phyloP scores from a whole-genome alignment of 345 rosid genomes.

The Eucalyptus polybractea region DNA sequence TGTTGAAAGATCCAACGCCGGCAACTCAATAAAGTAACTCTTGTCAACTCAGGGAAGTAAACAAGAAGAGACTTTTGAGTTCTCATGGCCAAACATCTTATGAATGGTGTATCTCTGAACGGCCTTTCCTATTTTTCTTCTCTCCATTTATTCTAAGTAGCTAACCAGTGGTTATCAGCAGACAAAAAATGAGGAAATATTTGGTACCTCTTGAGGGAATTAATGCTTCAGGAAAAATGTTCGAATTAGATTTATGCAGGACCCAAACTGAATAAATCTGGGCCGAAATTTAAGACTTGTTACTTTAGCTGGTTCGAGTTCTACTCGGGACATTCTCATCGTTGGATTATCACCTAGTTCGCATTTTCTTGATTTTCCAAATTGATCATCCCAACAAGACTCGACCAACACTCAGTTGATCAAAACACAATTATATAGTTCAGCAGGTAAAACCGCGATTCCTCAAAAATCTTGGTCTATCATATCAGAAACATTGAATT shows the following conservation, averaged over 20 bases:
- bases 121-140: neutral
- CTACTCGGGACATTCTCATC: neutral
- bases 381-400: neutral
- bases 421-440: neutral
- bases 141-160: neutral
- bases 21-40: neutral
- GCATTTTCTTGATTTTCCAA: neutral
- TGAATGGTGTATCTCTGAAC: neutral
- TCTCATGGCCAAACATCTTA: neutral
- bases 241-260: neutral
- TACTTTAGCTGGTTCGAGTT: neutral
- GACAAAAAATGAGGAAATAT: neutral
- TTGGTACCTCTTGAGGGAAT: neutral
- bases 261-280: neutral
- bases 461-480: neutral
- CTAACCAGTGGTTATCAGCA: neutral
- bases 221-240: neutral
- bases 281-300: neutral
- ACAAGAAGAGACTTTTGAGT: neutral
- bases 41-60: neutral
- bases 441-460: neutral
- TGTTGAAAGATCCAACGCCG: neutral
- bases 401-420: neutral
- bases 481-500: neutral
- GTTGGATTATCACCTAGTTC: neutral